Evolutionary conservation across 306 rosid genomes (phyloP), one percentile per base, ranked within the genome.

Genomic region (Lathyrus aphaca): DNA sequence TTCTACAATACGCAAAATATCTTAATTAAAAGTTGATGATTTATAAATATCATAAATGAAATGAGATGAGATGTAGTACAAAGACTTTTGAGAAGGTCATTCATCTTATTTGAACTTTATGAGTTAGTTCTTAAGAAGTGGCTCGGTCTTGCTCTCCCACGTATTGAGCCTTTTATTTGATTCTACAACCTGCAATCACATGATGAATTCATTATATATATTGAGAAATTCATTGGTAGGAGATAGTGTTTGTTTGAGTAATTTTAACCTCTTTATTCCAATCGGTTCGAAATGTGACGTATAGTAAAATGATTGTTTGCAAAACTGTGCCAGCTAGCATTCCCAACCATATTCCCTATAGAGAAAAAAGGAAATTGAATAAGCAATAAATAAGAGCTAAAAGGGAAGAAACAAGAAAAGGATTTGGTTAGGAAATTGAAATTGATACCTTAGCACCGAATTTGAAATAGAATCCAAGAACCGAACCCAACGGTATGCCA

Each of bases 291-390:
- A 79, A 54, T 9, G 97, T 90, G 51, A 84, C 66, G 90, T 91
- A 88, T 0, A 74, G 3, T 18, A 91, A 65, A 67, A 91, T 86
- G 62, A 85, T 4, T 0, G 97, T 91, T 74, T 91, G 97, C 81
- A 88, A 59, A 25, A 80, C 7, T 0, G 83, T 81, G 23, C 95
- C 97, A 16, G 81, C 80, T 0, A 84, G 69, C 95, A 91, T 88
- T 46, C 97, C 97, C 71, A 81, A 27, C 95, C 95, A 91, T 77
- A 91, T 84, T 56, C 97, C 97, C 97, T 91, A 39, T 45, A 64
- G 56, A 71, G 0, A 49, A 11, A 2, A 35, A 72, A 56, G 8
- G 16, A 6, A 38, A 63, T 3, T 50, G 2, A 9, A 19, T 10
- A 53, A 35, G 39, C 39, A 35, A 35, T 35, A 35, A 35, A 43